Evolutionary conservation across 1,284 basidiomycete genomes (phyloP).

Genomic region (Exobasidium cylindrosporum): DNA sequence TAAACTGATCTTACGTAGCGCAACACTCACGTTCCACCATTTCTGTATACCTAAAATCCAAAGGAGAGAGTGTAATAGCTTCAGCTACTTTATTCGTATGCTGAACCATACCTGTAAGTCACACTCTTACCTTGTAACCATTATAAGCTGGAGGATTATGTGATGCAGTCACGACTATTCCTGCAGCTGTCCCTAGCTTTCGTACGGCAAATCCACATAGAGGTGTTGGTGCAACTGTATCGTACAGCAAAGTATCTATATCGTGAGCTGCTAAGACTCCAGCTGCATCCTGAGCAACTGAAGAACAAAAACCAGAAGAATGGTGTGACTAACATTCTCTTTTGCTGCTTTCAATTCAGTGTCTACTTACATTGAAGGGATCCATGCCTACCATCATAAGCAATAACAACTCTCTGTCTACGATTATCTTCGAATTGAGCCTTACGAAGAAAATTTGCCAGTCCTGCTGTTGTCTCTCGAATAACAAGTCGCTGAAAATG

Average conservation of each 20-base stretch:
- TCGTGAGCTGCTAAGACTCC: conserved; percentile 35
- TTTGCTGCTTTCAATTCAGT: not conserved
- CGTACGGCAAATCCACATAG: conserved; percentile 44
- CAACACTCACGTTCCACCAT: conserved; percentile 24
- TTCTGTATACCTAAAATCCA: conserved; percentile 25
- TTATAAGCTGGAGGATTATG: conserved; percentile 50
- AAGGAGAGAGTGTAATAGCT: conserved; percentile 7
- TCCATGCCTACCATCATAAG: conserved; percentile 44
- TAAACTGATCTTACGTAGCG: no score
- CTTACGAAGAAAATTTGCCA: conserved; percentile 33
- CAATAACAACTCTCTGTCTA: conserved; percentile 43
- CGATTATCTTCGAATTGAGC: conserved; percentile 19
- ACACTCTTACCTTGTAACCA: conserved; percentile 30
- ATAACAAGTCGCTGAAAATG: conserved; percentile 35
- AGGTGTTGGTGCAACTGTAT: conserved; percentile 31
- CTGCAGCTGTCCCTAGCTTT: conserved; percentile 36
- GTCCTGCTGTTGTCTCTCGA: conserved; percentile 37
- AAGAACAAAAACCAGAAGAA: not conserved
- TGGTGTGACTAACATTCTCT: not conserved
- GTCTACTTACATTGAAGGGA: conserved; percentile 24
- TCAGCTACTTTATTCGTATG: not conserved
- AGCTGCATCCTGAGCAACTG: conserved; percentile 33
- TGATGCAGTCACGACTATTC: conserved; percentile 43
- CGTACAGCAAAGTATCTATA: conserved; percentile 28
- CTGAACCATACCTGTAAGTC: not conserved